Percentiles rank a stretch among this genome's conserved stretches.
Conservation (phyloP, 2,329 filamentous ascomycete species). For the Beauveria sp. region DNA sequence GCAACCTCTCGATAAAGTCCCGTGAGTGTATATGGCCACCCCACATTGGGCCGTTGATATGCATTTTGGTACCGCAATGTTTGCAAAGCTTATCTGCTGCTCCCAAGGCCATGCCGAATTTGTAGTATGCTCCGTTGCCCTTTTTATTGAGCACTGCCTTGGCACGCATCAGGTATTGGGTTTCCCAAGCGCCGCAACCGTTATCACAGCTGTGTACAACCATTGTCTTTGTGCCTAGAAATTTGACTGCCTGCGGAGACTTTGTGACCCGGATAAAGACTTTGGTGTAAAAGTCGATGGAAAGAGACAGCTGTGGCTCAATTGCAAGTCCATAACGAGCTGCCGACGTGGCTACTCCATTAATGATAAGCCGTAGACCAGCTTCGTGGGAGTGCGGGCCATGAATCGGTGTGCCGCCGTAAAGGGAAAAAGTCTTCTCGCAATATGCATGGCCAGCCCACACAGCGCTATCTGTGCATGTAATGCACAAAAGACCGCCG, state of each 20-base stretch:
- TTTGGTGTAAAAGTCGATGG: slow-evolving; percentile 90
- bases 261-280: slow-evolving; percentile 78
- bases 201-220: slow-evolving; percentile 82
- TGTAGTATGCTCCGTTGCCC: slow-evolving; percentile 62
- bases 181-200: slow-evolving; percentile 88
- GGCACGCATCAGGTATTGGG: slow-evolving; percentile 68
- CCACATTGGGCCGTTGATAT: slow-evolving; percentile 92
- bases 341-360: slow-evolving; percentile 72
- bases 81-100: slow-evolving; percentile 63
- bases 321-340: slow-evolving; percentile 81
- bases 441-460: slow-evolving; percentile 92
- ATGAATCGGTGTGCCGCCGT: slow-evolving; percentile 82
- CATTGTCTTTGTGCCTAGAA: slow-evolving; percentile 86
- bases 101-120: slow-evolving; percentile 66
- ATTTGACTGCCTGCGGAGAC: slow-evolving; percentile 81
- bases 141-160: slow-evolving; percentile 62
- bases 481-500: slow-evolving; percentile 86
- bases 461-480: slow-evolving; percentile 91
- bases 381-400: slow-evolving; percentile 82
- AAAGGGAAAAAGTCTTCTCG: slow-evolving; percentile 90
- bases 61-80: slow-evolving; percentile 81
- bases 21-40: slow-evolving; percentile 80
- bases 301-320: slow-evolving; percentile 84
- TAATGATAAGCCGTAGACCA: slow-evolving; percentile 76
- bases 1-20: slow-evolving; percentile 71